These are phyloP conservation scores for Coemansia sp. DNA, from an alignment of 192 early-diverging fungal genomes.

Conservation along the genomic window DNA sequence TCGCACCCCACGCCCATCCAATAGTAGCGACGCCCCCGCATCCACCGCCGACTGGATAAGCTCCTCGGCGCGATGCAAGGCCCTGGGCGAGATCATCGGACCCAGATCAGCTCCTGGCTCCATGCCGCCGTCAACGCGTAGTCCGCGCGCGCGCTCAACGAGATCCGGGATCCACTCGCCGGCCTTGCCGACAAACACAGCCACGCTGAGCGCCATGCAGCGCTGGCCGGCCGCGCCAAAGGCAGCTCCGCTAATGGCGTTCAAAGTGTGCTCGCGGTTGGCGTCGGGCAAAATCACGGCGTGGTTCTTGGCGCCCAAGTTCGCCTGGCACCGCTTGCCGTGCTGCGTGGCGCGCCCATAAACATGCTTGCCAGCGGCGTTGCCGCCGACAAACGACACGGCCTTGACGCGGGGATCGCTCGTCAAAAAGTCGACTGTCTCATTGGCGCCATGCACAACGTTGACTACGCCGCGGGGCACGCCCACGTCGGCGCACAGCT, in stretches of 20 bases:
- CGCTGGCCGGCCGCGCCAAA: constrained; percentile 98
- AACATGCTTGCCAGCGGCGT: constrained; percentile 88
- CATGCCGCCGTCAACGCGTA: constrained; percentile 85
- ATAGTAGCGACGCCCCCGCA: constrained; percentile 80
- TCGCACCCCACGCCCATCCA: constrained; percentile 85
- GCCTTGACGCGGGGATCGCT: constrained; percentile 83
- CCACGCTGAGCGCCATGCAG: constrained; percentile 96
- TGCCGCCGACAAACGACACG: constrained; percentile 93
- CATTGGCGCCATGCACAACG: constrained; percentile 85
- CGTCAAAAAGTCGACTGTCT: constrained; percentile 91
- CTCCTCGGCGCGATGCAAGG: constrained; percentile 71
- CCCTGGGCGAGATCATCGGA: constrained; percentile 83
- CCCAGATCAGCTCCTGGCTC: constrained; percentile 87
- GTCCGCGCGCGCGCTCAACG: constrained; percentile 78
- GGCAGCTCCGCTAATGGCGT: constrained; percentile 88
- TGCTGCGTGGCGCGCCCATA: constrained; percentile 82
- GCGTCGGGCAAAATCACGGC: constrained; percentile 93
- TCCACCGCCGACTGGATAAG: constrained; percentile 83
- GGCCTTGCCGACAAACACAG: constrained; percentile 86
- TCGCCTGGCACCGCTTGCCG: constrained; percentile 97
- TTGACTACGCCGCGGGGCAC: constrained; percentile 91
- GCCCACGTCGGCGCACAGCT: constrained; percentile 86
- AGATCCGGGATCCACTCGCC: constrained; percentile 86
- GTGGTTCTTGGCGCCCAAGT: constrained; percentile 98
- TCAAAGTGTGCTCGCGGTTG: constrained; percentile 93